Base-by-base conservation (phyloP, 371 early-diverging fungal genomes). In the Syncephalastrum racemosum region DNA sequence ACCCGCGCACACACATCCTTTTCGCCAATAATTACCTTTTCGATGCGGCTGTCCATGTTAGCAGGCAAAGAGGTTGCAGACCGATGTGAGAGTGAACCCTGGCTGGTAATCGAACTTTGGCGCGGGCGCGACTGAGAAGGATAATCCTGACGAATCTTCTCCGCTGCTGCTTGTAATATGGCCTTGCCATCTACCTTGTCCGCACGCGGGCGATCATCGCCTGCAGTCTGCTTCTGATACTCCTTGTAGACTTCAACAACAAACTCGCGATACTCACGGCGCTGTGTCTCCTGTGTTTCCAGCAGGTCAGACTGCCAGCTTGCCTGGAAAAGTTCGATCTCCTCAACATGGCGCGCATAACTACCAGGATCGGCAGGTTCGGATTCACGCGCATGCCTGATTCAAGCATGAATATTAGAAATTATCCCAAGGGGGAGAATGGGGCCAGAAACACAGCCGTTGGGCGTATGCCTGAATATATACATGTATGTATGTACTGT, bases 221-320 rank as follows among this genome's bases (percentile, higher is more conserved):
- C 59, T n/a, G 65, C 52, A 2, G 66, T 53, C 10, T 73, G 62
- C 14, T 63, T 54, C 50, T 80, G 80, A 56, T 81, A 81, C 61
- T 81, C 80, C 7, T 74, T 62, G 55, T 86, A 84, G 4, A 87
- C 69, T 54, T 85, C 82, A 24, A 83, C 64, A n/a, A 90, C 83
- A 63, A 90, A 88, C 44, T 84, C 84, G 20, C 83, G 71, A 55
- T 87, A 90, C 64, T 90, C 87, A 41, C 70, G 64, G 25, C 82
- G 76, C 64, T 90, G 90, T 3, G 75, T 70, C 18, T 69, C 60
- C 52, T 86, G 81, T 4, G 82, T 61, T 40, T 84, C 82, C 27
- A 84, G 73, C 1, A 90, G 58, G 48, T 84, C 80, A 15, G 83
- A 84, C 15, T 73, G 84, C 75, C 80, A 80, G 1, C 85, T 84